Evolutionary conservation across 331 rosid species (phyloP), one percentile per base, ranked within the genome.

Genomic region (Cydonia oblonga): DNA sequence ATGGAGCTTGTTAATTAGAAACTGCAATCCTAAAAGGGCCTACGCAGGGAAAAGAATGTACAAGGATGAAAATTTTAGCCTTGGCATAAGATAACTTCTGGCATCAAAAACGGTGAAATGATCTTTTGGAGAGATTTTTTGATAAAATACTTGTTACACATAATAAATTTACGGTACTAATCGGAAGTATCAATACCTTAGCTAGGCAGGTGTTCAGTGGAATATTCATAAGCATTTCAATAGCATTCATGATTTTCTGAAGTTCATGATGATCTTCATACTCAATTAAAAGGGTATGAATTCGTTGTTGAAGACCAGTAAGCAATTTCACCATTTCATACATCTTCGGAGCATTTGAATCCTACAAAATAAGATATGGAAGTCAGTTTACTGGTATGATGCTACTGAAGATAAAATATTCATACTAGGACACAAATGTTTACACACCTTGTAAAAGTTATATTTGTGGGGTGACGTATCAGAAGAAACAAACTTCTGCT

Each of bases 21-120:
- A 84, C 72, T 91, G 97, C 86, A 93, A 80, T 78, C 97, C 97
- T 60, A 96, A 88, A 73, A 93, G 89, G 19, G 85, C 89, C 98
- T 93, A 28, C 64, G 75, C 59, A 74, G 76, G 54, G 82, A 59
- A 72, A 46, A 53, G 2, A 63, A 63, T 49, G 12, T 26, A 29
- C 56, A 73, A 14, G 24, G 7, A 19, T 29, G 49, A 64, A 29
- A 12, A 64, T 20, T 8, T 23, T 23, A 28, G 63, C 30, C 73
- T 38, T 65, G 52, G 24, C 65, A 70, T 38, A 58, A 57, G 25
- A 70, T 56, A 44, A 35, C 16, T 46, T 28, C 16, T 30, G 29
- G 35, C 49, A 58, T 1, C 16, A 57, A 66, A 24, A 24, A 32
- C 10, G 23, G 14, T 22, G 13, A 54, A 40, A 13, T 24, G 25